These are phyloP conservation scores for Boletus patriciae DNA, from an alignment of 768 basidiomycete species.

Conservation along the genomic window DNA sequence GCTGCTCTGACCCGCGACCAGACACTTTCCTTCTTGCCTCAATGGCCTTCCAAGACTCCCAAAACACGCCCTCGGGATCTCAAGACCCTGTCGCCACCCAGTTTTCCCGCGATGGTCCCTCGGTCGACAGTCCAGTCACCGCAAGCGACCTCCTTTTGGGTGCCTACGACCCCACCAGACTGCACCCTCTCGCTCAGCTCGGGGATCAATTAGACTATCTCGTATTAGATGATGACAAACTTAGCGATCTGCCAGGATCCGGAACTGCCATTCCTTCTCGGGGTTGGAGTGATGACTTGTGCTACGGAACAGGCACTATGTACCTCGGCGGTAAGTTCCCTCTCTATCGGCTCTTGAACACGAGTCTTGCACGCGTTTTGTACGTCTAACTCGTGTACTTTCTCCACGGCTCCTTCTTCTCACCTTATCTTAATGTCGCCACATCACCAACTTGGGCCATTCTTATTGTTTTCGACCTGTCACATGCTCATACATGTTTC, in stretches of 20 bases:
- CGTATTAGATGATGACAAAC: conserved; percentile 95
- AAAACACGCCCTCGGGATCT: conserved; percentile 37
- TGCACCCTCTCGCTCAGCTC: conserved; percentile 92
- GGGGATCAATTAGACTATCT: conserved; percentile 95
- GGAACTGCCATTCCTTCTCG: conserved; percentile 89
- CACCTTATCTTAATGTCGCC: conserved; percentile 67
- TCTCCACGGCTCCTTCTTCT: conserved; percentile 48
- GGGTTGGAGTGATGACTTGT: conserved; percentile 99
- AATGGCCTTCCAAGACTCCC: conserved; percentile 33
- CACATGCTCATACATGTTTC: conserved; percentile 70
- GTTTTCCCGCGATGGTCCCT: conserved; percentile 43
- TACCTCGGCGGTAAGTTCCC: conserved; percentile 90
- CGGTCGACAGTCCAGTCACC: conserved; percentile 62
- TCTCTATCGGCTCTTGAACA: conserved; percentile 56
- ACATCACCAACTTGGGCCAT: conserved; percentile 54
- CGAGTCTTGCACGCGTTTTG: conserved; percentile 46
- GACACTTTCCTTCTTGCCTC: conserved; percentile 3
- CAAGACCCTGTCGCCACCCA: conserved; percentile 46
- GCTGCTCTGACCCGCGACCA: conserved; percentile 22
- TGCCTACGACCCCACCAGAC: conserved; percentile 85
- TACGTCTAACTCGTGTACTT: conserved; percentile 50
- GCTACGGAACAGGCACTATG: conserved; percentile 98
- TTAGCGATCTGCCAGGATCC: conserved; percentile 84
- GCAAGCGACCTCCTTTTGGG: conserved; percentile 86
- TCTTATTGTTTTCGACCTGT: conserved; percentile 79